These are phyloP conservation scores for Alopecurus myosuroides DNA, from an alignment of 176 grass and related monocot genomes.

Conservation along the genomic window DNA sequence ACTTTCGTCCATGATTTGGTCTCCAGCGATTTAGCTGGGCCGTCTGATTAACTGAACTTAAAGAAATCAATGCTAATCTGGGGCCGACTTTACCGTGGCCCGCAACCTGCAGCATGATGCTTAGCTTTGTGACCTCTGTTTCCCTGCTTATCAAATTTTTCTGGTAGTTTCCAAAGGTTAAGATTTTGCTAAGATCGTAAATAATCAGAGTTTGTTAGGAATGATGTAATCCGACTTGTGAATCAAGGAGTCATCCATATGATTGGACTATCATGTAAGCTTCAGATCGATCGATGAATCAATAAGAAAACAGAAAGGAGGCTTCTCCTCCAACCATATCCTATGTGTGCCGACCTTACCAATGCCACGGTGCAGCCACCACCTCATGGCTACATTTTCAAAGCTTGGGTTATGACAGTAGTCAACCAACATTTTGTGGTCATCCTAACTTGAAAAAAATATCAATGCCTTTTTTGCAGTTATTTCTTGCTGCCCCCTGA, in stretches of 20 bases:
- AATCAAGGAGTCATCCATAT: neutral
- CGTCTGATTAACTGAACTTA: neutral
- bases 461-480: neutral
- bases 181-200: neutral
- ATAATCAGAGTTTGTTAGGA: neutral
- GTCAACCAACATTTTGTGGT: conserved; percentile 1
- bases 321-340: neutral
- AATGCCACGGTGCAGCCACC: neutral
- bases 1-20: neutral
- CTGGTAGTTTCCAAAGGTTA: neutral
- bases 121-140: neutral
- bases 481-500: neutral
- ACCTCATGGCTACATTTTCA: neutral
- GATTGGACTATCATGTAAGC: neutral
- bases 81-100: neutral
- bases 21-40: neutral
- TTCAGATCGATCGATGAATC: neutral
- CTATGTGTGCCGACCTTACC: neutral
- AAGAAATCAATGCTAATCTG: neutral
- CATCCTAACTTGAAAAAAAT: neutral
- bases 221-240: neutral
- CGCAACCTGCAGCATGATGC: neutral
- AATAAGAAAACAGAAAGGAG: neutral
- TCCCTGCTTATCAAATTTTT: neutral
- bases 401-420: neutral